These are phyloP conservation scores for Cystobasidiaceae sp. DNA, from an alignment of 1,284 basidiomycete genomes.

Conservation along the genomic window DNA sequence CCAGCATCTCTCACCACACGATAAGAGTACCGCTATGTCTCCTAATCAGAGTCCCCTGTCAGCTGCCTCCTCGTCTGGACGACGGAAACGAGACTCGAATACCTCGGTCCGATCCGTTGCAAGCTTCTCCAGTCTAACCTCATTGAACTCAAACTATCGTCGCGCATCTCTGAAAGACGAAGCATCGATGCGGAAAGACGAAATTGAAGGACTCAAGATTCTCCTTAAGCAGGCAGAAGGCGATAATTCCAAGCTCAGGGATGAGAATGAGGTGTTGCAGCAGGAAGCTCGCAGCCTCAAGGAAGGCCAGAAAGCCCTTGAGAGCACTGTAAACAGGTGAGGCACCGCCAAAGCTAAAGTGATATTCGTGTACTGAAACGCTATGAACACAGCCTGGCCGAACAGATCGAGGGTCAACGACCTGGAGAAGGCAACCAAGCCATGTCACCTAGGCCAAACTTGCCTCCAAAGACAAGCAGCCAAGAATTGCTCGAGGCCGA, in stretches of 20 bases:
- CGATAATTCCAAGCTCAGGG: constrained; percentile 63
- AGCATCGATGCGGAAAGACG: constrained; percentile 35
- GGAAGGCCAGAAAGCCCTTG: constrained; percentile 57
- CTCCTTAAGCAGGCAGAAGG: constrained; percentile 81
- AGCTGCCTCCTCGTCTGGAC: background rate
- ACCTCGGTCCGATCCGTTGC: constrained; percentile 1
- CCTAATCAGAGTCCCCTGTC: constrained; percentile 9
- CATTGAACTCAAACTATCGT: constrained; percentile 13
- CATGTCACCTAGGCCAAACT: constrained; percentile 35
- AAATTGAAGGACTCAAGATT: constrained; percentile 41
- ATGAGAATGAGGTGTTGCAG: constrained; percentile 57
- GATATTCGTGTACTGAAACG: constrained; percentile 47
- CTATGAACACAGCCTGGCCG: constrained; percentile 32
- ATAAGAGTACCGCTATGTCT: background rate
- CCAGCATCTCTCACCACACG: constrained; percentile 6
- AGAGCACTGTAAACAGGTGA: constrained; percentile 66
- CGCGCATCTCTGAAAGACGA: constrained; percentile 36
- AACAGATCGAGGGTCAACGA: constrained; percentile 37
- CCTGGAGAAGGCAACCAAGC: constrained; percentile 47
- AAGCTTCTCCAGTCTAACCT: constrained; percentile 7
- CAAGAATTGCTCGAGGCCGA: constrained; percentile 51
- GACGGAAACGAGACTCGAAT: constrained; percentile 11
- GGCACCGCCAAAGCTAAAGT: background rate
- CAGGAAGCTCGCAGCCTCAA: constrained; percentile 57
- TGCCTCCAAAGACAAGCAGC: constrained; percentile 43